Evolutionary conservation across 768 basidiomycete species (phyloP), one percentile per base, ranked within the genome.

Genomic region (Hypholoma fasciculare): DNA sequence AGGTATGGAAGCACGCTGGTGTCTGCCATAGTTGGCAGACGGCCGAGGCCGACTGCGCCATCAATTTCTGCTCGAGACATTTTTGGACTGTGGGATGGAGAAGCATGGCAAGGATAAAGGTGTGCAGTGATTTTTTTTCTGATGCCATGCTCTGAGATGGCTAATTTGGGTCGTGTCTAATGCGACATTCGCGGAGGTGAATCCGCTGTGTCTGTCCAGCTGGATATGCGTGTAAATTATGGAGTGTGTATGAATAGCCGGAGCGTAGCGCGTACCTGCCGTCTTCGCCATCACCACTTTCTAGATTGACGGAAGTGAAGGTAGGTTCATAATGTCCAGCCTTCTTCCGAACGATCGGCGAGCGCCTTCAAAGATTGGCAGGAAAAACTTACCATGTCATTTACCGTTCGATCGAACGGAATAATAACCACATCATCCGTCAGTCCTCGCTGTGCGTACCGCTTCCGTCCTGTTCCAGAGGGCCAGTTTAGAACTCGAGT

Each of bases 381-480:
- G 7, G 17, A 13, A 11, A 14, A 23, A n/a, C 48, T 17, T 59
- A 80, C 79, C 62, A 80, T 61, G n/a, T 64, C 49, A 19, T 66
- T 60, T 27, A 75, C 69, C 1, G 75, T 71, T 19, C 70, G 68
- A 3, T 63, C 52, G 49, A 78, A 81, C 0, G 81, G 80, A 6
- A 69, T 62, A 30, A 78, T 71, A 12, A 72, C 63, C 67, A 79
- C 71, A 13, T 74, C 69, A 7, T 67, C 58, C 8, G 71, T 69
- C 11, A 72, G 61, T 14, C 63, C 65, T 17, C 64, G 38, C 23
- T 68, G 64, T 1, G 79, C 79, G 47, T 68, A 71, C 38, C 66
- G 70, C 59, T 80, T 70, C 63, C 80, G 82, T 20, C 71, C 73
- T 7, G 77, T 74, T 0, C 81, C 82, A 23, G 81, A 80, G 6